A percentile compares a stretch with the other conserved stretches of the same genome.
Conservation (phyloP, 2,329 filamentous ascomycete genomes). For the Pseudogymnoascus sp. region DNA sequence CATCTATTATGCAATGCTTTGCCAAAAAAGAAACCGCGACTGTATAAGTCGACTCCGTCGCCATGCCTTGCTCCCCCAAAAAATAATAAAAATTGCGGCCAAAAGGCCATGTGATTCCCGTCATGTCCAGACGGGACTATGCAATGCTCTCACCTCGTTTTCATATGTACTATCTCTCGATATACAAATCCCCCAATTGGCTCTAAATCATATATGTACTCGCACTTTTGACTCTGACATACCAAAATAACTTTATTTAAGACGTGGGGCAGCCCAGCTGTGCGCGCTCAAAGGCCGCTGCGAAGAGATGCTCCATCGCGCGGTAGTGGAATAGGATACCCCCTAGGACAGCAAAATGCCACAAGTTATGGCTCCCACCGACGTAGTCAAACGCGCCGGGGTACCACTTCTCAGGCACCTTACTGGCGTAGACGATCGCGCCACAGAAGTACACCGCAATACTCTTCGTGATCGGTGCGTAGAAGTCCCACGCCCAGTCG, state of each 20-base stretch:
- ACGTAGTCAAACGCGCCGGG: conserved; percentile 93
- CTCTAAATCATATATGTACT: conserved; percentile 9
- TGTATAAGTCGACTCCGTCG: neutral
- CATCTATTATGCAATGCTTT: conserved; percentile 7
- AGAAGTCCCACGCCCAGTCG: conserved; percentile 82
- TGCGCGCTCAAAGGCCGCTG: conserved; percentile 64
- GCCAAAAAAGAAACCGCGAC: neutral
- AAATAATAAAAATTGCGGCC: neutral
- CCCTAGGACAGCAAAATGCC: conserved; percentile 89
- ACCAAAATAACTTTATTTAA: neutral
- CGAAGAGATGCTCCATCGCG: conserved; percentile 93
- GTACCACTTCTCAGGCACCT: conserved; percentile 86
- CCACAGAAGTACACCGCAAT: conserved; percentile 78
- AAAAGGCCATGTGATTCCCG: neutral
- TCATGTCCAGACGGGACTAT: conserved; percentile 1
- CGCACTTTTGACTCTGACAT: neutral
- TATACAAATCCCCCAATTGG: neutral
- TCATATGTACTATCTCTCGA: neutral
- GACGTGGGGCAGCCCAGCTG: conserved; percentile 23
- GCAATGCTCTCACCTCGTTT: neutral
- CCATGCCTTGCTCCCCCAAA: neutral
- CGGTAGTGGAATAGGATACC: conserved; percentile 96
- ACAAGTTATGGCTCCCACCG: conserved; percentile 92
- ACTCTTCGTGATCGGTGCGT: conserved; percentile 78
- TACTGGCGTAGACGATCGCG: conserved; percentile 81